These are phyloP conservation scores for Pseudozyma sp. DNA, from an alignment of 1,284 basidiomycete genomes.

Conservation along the genomic window DNA sequence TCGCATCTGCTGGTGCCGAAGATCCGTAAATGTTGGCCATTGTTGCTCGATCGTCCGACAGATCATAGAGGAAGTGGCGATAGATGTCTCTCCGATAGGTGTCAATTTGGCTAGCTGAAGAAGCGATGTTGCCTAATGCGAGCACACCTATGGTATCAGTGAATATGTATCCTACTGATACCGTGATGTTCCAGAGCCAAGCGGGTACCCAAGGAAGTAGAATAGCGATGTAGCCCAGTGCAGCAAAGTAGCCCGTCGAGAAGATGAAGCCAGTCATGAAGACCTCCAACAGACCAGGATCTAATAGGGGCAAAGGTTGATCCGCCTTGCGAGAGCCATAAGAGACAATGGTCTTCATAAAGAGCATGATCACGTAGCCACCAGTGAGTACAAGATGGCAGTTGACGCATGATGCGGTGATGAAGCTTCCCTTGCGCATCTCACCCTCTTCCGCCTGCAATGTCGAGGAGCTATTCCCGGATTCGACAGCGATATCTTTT, in stretches of 20 bases:
- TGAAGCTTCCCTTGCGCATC: conserved; percentile 19
- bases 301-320: conserved; percentile 3
- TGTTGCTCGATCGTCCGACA: not conserved
- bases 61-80: not conserved
- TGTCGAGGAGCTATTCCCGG: not conserved
- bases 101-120: conserved; percentile 4
- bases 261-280: conserved; percentile 22
- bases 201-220: conserved; percentile 24
- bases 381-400: conserved; percentile 29
- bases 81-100: not conserved
- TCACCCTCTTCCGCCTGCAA: not conserved
- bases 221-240: conserved; percentile 38
- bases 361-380: conserved; percentile 16
- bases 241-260: conserved; percentile 27
- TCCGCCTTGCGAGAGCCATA: conserved; percentile 1
- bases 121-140: not conserved
- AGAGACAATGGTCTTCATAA: conserved; percentile 6
- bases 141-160: not conserved
- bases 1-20: not conserved
- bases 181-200: conserved; percentile 25
- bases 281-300: conserved; percentile 8
- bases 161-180: not conserved
- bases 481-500: not conserved
- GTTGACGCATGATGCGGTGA: conserved; percentile 37
- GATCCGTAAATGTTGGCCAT: too few relatives aligned